Percentiles rank a stretch among this genome's conserved stretches.
Conservation (phyloP, 2,329 filamentous ascomycete species). For the Xylaria sp. region DNA sequence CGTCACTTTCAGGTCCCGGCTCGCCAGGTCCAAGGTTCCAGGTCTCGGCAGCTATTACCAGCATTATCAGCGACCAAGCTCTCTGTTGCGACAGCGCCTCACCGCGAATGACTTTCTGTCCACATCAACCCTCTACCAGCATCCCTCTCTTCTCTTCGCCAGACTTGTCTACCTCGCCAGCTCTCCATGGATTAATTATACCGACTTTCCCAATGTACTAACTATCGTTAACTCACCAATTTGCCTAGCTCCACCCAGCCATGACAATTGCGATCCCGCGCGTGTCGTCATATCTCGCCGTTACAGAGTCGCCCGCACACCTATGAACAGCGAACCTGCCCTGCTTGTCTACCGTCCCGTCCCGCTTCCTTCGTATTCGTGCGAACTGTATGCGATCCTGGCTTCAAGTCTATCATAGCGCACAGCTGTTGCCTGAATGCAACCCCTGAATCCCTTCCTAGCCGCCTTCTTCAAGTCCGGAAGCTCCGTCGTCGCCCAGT, state of each 20-base stretch:
- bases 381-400: slow-evolving; percentile 3
- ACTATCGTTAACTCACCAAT: neutral
- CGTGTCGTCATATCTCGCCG: slow-evolving; percentile 7
- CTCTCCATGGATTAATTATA: slow-evolving; percentile 1
- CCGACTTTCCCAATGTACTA: neutral
- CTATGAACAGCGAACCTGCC: slow-evolving; percentile 19
- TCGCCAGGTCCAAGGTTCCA: neutral
- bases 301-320: neutral
- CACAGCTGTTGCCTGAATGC: slow-evolving; percentile 74
- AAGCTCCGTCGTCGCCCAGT: slow-evolving; percentile 90
- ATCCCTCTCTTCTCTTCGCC: neutral
- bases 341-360: neutral
- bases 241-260: neutral
- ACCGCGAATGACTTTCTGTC: neutral
- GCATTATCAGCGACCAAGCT: neutral
- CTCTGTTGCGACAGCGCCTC: neutral
- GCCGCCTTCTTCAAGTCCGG: slow-evolving; percentile 90
- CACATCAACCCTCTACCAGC: slow-evolving; percentile 2
- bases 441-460: slow-evolving; percentile 98
- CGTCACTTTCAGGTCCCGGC: slow-evolving; percentile 11
- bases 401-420: slow-evolving; percentile 8
- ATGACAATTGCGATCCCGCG: slow-evolving; percentile 21
- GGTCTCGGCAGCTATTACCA: slow-evolving; percentile 1
- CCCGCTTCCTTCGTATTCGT: slow-evolving; percentile 5
- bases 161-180: neutral